Base-by-base conservation (phyloP, 345 rosid species). In the Dovyalis caffra region DNA sequence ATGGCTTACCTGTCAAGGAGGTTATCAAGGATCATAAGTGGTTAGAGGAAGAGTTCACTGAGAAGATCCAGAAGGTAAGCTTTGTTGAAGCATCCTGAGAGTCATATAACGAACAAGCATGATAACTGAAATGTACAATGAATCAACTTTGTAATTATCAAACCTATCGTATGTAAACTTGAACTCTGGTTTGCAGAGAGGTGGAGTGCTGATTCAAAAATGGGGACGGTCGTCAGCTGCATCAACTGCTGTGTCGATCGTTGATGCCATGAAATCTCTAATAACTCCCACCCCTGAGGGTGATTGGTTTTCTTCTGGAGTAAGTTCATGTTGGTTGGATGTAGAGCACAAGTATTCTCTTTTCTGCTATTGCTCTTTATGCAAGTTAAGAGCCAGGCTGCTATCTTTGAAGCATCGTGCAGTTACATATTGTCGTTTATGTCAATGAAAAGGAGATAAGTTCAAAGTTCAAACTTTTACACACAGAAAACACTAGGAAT, bases 161-260 rank as follows among this genome's bases (percentile, higher is more conserved):
- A 21, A 68, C 57, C 21, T 16, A 6, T 51, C 1, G 33, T 57
- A 21, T 11, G 3, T 34, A 9, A 21, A 12, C 47, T 47, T 69
- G 29, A 31, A 28, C 38, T 49, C 80, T 78, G 67, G 65, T 79
- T 72, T 82, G 74, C 88, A 93, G 99, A 86, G 99, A 88, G 99
- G 99, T 77, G 99, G 99, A 53, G 85, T 77, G 34, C 80, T 95
- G 73, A 95, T 95, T 82, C 67, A 95, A 88, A 95, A 95, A 83
- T 95, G 99, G 99, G 99, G 99, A 80, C 86, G 99, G 84, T 95
- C 99, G 51, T 95, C 99, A 21, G 99, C 99, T 74, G 98, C 99
- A 73, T 95, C 99, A 70, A 95, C 99, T 15, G 88, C 98, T 51
- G 90, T 95, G 51, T 95, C 99, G 64, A 89, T 93, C 64, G 97